Percentiles rank a stretch among this genome's conserved stretches.
These are phyloP conservation scores for Agrocybe pediades DNA, from an alignment of 768 basidiomycete species.

Conservation along the genomic window DNA sequence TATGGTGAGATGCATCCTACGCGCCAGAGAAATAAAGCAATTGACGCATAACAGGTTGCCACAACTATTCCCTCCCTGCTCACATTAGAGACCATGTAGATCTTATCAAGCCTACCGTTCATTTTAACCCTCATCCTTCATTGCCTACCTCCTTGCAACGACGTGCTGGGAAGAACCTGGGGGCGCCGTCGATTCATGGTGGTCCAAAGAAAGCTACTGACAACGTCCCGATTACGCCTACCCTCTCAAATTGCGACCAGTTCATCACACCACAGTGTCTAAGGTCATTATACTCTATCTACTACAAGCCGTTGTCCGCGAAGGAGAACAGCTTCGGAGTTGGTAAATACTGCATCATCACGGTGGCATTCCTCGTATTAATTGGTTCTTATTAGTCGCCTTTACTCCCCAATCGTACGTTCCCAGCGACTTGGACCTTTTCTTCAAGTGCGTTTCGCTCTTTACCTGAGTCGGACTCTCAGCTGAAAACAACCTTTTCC, in stretches of 20 bases:
- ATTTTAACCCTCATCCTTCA: conserved; percentile 36
- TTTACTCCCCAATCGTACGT: conserved; percentile 51
- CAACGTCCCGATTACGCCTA: conserved; percentile 20
- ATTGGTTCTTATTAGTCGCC: conserved; percentile 36
- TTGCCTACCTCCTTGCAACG: conserved; percentile 15
- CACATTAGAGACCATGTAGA: conserved; percentile 43
- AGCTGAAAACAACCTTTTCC: neutral
- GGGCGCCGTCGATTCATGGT: conserved; percentile 15
- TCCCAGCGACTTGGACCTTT: conserved; percentile 45
- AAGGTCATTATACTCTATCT: conserved; percentile 39
- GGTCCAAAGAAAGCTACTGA: conserved; percentile 22
- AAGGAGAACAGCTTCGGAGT: conserved; percentile 42
- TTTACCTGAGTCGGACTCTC: conserved; percentile 12
- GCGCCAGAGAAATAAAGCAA: neutral
- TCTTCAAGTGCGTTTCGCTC: conserved; percentile 31
- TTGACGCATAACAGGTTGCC: conserved; percentile 31
- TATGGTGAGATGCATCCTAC: conserved; percentile 29
- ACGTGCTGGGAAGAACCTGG: conserved; percentile 11
- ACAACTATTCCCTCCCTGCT: conserved; percentile 39
- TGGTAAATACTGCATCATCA: conserved; percentile 20
- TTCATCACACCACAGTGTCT: conserved; percentile 42
- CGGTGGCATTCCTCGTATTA: conserved; percentile 17
- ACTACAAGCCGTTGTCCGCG: conserved; percentile 31
- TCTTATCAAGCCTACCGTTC: conserved; percentile 43
- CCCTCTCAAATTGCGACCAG: conserved; percentile 29